A percentile compares a stretch with the other conserved stretches of the same genome.
Conservation (phyloP, 306 rosid species). For the Lathyrus tuberosus region DNA sequence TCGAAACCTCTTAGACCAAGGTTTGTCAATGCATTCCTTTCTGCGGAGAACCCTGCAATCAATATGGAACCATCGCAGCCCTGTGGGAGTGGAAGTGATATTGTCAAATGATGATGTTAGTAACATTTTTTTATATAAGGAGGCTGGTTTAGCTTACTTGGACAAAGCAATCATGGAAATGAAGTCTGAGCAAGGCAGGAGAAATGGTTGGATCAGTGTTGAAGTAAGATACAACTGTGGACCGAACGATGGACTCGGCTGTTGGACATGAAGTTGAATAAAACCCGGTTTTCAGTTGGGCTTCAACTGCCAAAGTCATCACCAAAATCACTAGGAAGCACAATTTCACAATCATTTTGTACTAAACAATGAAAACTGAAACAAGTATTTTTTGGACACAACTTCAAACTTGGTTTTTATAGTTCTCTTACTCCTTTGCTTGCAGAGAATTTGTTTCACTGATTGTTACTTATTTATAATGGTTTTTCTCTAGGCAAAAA, state of each 20-base stretch:
- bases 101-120: slow-evolving; percentile 1
- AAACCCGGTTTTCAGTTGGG: slow-evolving; percentile 63
- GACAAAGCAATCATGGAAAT: slow-evolving; percentile 67
- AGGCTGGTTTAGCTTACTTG: slow-evolving; percentile 36
- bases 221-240: slow-evolving; percentile 59
- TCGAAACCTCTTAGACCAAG: slow-evolving; percentile 76
- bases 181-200: slow-evolving; percentile 71
- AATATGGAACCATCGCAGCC: slow-evolving; percentile 72
- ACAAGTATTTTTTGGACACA: slow-evolving; percentile 8
- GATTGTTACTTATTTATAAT: slow-evolving; percentile 41
- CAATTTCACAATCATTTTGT: slow-evolving; percentile 42
- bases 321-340: slow-evolving; percentile 43
- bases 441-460: slow-evolving; percentile 25
- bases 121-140: background rate
- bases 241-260: slow-evolving; percentile 62
- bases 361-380: slow-evolving; percentile 1
- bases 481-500: background rate
- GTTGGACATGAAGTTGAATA: slow-evolving; percentile 68
- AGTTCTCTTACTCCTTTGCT: slow-evolving; percentile 22
- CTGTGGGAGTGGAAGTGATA: slow-evolving; percentile 33
- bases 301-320: slow-evolving; percentile 43
- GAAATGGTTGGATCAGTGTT: slow-evolving; percentile 61
- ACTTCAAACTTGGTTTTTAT: slow-evolving; percentile 27
- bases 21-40: slow-evolving; percentile 56
- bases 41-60: slow-evolving; percentile 50